Evolutionary conservation across 2,329 filamentous ascomycete genomes (phyloP).

Genomic region (Penicillium sp.): DNA sequence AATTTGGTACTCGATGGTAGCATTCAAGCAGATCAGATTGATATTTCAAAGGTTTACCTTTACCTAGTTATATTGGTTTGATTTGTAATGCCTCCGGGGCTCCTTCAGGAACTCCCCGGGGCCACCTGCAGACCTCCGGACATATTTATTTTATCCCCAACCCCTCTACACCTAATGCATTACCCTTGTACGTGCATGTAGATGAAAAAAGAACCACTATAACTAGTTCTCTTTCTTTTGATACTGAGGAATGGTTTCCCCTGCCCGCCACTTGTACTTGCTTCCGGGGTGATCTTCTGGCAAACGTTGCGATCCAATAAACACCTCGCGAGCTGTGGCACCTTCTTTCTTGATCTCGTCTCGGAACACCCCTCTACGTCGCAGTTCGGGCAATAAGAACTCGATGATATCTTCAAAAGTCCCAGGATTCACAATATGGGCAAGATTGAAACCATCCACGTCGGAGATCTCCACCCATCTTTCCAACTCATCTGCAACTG

Average conservation of each 20-base stretch:
- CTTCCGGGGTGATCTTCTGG: constrained; percentile 7
- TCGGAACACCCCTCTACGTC: not conserved
- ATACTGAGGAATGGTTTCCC: constrained; percentile 1
- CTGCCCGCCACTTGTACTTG: constrained; percentile 4
- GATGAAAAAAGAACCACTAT: no score
- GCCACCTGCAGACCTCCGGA: not conserved
- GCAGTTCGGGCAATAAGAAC: constrained; percentile 20
- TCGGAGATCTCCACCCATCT: constrained; percentile 20
- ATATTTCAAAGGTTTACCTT: not conserved
- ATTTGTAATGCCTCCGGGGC: not conserved
- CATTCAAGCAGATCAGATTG: not conserved
- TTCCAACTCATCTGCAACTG: constrained; percentile 8
- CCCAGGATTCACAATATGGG: constrained; percentile 18
- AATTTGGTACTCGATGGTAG: not conserved
- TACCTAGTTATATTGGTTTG: not conserved
- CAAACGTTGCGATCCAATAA: constrained; percentile 3
- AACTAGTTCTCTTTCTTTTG: not conserved
- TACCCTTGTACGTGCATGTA: no score
- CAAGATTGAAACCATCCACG: constrained; percentile 26
- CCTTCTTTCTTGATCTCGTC: not conserved
- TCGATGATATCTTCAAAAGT: constrained; percentile 25
- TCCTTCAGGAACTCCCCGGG: no score
- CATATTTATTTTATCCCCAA: not conserved
- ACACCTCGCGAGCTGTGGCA: constrained; percentile 5
- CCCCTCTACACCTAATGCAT: no score